A percentile compares a stretch with the other conserved stretches of the same genome.
Conservation (phyloP, 352 stramenopile genomes). For the Globisporangium megalacanthum region DNA sequence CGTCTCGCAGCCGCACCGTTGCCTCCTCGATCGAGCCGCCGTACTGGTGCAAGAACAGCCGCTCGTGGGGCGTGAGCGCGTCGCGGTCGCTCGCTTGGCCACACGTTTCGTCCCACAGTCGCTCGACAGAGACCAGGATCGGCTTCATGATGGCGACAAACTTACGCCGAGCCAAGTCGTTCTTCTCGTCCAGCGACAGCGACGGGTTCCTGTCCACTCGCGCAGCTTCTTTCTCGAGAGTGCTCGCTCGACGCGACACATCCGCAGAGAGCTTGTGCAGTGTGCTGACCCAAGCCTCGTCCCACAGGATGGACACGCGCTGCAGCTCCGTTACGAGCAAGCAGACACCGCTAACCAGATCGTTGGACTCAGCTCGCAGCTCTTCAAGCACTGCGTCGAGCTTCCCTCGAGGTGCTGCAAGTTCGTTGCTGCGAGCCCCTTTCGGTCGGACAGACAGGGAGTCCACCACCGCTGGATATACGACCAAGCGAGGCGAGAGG, state of each 20-base stretch:
- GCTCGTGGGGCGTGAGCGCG: conserved; percentile 61
- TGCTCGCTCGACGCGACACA: conserved; percentile 55
- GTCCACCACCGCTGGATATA: conserved; percentile 75
- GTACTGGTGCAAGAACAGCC: conserved; percentile 64
- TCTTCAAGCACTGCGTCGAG: conserved; percentile 40
- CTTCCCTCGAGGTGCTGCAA: conserved; percentile 1
- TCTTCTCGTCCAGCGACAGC: conserved; percentile 57
- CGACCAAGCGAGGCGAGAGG: conserved; percentile 55
- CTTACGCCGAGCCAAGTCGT: conserved; percentile 57
- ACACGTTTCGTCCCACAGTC: conserved; percentile 61
- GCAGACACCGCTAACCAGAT: conserved; percentile 49
- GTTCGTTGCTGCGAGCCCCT: neutral
- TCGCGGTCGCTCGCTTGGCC: conserved; percentile 20
- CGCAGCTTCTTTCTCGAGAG: conserved; percentile 68
- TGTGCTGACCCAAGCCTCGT: conserved; percentile 71
- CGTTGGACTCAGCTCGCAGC: conserved; percentile 27
- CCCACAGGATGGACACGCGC: conserved; percentile 78
- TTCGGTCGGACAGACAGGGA: conserved; percentile 16
- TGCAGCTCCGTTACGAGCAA: conserved; percentile 67
- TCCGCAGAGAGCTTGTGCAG: conserved; percentile 73
- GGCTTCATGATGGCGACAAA: conserved; percentile 82
- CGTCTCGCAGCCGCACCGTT: conserved; percentile 35
- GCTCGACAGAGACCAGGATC: conserved; percentile 60
- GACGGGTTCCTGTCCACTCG: conserved; percentile 68
- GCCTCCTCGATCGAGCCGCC: conserved; percentile 42